Evolutionary conservation across 495 filamentous ascomycete species (phyloP).

Genomic region (Hypoxylon fuscum): DNA sequence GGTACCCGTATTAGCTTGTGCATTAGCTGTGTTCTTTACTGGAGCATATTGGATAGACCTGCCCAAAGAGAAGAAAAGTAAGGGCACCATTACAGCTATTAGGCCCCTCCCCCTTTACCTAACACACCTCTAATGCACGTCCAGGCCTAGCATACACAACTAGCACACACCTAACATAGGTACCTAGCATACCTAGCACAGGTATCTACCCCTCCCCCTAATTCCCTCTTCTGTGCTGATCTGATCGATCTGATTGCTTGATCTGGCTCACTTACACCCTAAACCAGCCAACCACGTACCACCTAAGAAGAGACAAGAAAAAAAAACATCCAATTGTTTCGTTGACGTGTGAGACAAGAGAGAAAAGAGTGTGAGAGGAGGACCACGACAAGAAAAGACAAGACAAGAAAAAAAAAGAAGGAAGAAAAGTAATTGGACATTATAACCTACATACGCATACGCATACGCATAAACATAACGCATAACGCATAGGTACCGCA

Average conservation of each 20-base stretch:
- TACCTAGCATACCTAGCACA: background rate
- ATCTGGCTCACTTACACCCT: constrained; percentile 45
- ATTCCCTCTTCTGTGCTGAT: constrained; percentile 23
- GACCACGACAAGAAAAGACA: constrained; percentile 16
- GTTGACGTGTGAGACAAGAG: constrained; percentile 13
- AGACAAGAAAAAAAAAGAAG: constrained; percentile 14
- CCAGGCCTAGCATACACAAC: too few species aligned
- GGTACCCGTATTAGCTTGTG: constrained; percentile 12
- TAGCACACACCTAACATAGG: background rate
- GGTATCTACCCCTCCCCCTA: constrained; percentile 29
- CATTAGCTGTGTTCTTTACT: too few species aligned
- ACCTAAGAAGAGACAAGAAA: constrained; percentile 36
- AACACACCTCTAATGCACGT: background rate
- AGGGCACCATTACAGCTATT: background rate
- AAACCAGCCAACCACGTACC: constrained; percentile 41
- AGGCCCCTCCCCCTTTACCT: constrained; percentile 20
- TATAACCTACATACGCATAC: constrained; percentile 21
- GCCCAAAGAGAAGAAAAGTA: constrained; percentile 5
- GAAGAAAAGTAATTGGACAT: constrained; percentile 29
- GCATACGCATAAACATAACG: constrained; percentile 1
- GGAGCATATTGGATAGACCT: constrained; percentile 17
- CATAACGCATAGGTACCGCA: constrained; percentile 3
- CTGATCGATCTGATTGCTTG: constrained; percentile 49
- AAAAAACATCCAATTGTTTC: constrained; percentile 4
- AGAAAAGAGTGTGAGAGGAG: constrained; percentile 4